A percentile compares a stretch with the other conserved stretches of the same genome.
phyloP scores from a whole-genome alignment of 495 filamentous ascomycete species.

The Penicillium crystallinum region DNA sequence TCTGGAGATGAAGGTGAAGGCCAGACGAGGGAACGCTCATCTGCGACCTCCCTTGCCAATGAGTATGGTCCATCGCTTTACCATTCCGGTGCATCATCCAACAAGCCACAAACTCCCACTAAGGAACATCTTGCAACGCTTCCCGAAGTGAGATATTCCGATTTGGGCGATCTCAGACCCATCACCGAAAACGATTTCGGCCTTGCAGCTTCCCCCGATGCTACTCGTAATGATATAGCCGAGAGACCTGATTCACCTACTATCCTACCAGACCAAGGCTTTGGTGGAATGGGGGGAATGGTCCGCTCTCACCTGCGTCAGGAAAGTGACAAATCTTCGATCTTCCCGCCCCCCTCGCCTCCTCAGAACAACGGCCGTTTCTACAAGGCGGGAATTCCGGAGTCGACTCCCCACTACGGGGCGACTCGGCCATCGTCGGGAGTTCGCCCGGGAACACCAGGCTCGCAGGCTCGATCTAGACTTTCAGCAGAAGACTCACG shows the following conservation, averaged over 20 bases:
- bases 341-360: slow-evolving; percentile 54
- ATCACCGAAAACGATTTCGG: slow-evolving; percentile 35
- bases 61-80: slow-evolving; percentile 32
- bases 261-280: slow-evolving; percentile 57
- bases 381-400: background rate
- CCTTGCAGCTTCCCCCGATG: background rate
- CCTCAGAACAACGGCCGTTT: slow-evolving; percentile 1
- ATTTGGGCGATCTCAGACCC: slow-evolving; percentile 39
- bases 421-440: background rate
- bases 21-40: slow-evolving; percentile 19
- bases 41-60: slow-evolving; percentile 20
- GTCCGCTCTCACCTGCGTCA: slow-evolving; percentile 81
- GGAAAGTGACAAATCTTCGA: slow-evolving; percentile 74
- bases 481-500: slow-evolving; percentile 7
- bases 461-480: slow-evolving; percentile 8
- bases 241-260: slow-evolving; percentile 71
- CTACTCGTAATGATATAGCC: slow-evolving; percentile 16
- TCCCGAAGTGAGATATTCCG: slow-evolving; percentile 40
- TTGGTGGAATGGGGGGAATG: slow-evolving; percentile 59
- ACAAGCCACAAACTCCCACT: slow-evolving; percentile 25
- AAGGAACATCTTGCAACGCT: slow-evolving; percentile 29
- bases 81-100: slow-evolving; percentile 19
- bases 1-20: slow-evolving; percentile 37
- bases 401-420: background rate
- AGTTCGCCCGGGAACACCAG: slow-evolving; percentile 5